These are phyloP conservation scores for Saccharomyces uvarum DNA, from an alignment of 1,139 yeast species.

Conservation along the genomic window DNA sequence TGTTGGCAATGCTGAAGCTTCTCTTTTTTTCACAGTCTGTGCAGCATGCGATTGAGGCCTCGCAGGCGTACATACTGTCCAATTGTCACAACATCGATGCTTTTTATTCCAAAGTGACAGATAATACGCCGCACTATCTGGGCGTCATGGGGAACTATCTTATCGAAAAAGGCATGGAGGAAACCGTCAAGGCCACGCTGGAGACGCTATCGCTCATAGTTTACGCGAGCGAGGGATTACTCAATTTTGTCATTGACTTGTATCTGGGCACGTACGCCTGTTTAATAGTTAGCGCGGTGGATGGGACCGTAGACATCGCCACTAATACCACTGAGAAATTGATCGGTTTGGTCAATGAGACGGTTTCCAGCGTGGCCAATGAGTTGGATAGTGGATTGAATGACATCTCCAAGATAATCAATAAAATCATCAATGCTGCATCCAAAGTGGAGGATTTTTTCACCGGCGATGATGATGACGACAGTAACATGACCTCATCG, in stretches of 20 bases:
- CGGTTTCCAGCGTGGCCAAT: conserved; percentile 46
- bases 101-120: conserved; percentile 36
- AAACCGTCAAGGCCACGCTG: conserved; percentile 41
- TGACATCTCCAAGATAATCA: conserved; percentile 47
- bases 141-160: conserved; percentile 47
- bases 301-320: conserved; percentile 66
- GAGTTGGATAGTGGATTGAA: conserved; percentile 58
- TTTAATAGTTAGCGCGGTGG: conserved; percentile 62
- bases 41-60: conserved; percentile 33
- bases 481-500: conserved; percentile 26
- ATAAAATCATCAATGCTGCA: conserved; percentile 40
- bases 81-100: conserved; percentile 43
- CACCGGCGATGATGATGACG: conserved; percentile 38
- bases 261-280: conserved; percentile 84
- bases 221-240: conserved; percentile 50
- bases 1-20: conserved; percentile 44
- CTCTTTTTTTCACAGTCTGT: conserved; percentile 42
- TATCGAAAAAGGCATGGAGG: conserved; percentile 40
- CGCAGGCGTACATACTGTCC: conserved; percentile 33
- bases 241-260: conserved; percentile 61
- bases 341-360: conserved; percentile 51
- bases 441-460: conserved; percentile 47
- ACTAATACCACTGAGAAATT: conserved; percentile 62
- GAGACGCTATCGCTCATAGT: conserved; percentile 39
- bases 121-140: conserved; percentile 50